Conservation (phyloP, 805 yeast species). For the Wickerhamomyces bisporus region DNA sequence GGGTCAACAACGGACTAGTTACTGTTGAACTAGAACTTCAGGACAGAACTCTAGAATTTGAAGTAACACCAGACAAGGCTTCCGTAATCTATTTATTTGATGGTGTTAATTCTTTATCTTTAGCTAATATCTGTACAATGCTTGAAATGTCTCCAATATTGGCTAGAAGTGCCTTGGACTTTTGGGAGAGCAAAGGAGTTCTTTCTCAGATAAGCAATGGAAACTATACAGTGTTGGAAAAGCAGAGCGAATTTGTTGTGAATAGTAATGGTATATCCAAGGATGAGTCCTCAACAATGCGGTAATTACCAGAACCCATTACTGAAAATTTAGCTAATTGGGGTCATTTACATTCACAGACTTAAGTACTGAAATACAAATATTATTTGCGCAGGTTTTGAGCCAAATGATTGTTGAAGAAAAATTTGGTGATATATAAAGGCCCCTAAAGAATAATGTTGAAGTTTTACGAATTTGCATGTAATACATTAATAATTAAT, state of each 20-base stretch:
- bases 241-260: background rate
- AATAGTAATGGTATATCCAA: no score
- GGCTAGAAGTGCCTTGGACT: slow-evolving; percentile 38
- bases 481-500: no score
- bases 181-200: slow-evolving; percentile 63
- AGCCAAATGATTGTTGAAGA: no score
- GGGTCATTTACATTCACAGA: slow-evolving; percentile 31
- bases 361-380: no score
- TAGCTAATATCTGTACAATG: slow-evolving; percentile 28
- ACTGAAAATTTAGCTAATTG: slow-evolving; percentile 53
- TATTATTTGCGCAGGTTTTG: no score
- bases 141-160: slow-evolving; percentile 39
- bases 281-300: no score
- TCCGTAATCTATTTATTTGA: slow-evolving; percentile 51
- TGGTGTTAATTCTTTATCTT: slow-evolving; percentile 20
- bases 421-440: no score
- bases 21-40: slow-evolving; percentile 52
- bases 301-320: no score
- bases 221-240: slow-evolving; percentile 7
- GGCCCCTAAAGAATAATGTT: no score
- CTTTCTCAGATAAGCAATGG: slow-evolving; percentile 31
- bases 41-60: slow-evolving; percentile 34
- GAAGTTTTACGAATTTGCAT: no score
- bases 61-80: slow-evolving; percentile 69
- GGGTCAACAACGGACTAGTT: slow-evolving; percentile 58